phyloP scores from a whole-genome alignment of 1,284 basidiomycete species.

The Trametes hirsuta region DNA sequence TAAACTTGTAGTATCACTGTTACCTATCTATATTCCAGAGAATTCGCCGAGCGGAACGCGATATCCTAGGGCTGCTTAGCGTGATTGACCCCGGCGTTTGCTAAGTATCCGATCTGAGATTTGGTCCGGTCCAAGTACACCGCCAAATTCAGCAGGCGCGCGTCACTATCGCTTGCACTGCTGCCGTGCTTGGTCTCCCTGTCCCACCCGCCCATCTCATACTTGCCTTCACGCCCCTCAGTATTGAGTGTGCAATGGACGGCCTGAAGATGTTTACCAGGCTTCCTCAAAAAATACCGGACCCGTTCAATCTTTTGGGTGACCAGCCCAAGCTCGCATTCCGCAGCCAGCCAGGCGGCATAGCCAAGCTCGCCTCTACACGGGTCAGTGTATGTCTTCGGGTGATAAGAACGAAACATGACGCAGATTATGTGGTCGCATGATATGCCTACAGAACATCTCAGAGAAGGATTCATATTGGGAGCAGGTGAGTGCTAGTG shows the following conservation, averaged over 20 bases:
- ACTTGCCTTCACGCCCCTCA: background rate
- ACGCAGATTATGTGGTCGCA: slow-evolving; percentile 6
- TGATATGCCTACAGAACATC: slow-evolving; percentile 59
- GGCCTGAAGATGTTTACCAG: slow-evolving; percentile 46
- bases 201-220: background rate
- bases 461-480: slow-evolving; percentile 76
- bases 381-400: slow-evolving; percentile 54
- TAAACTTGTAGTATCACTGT: no score
- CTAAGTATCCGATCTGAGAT: background rate
- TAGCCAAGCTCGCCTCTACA: slow-evolving; percentile 70
- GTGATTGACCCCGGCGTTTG: no score
- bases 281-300: slow-evolving; percentile 69
- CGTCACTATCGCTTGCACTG: background rate
- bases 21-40: no score
- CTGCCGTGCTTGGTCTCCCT: background rate
- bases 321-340: slow-evolving; percentile 91
- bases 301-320: slow-evolving; percentile 80
- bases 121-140: background rate
- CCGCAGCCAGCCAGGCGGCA: slow-evolving; percentile 77
- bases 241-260: slow-evolving; percentile 7
- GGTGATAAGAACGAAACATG: background rate
- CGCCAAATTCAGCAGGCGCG: background rate
- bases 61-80: no score
- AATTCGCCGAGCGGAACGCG: no score
- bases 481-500: slow-evolving; percentile 65